Conservation (phyloP, 1,284 basidiomycete genomes). For the Butyriboletus appendiculatus region DNA sequence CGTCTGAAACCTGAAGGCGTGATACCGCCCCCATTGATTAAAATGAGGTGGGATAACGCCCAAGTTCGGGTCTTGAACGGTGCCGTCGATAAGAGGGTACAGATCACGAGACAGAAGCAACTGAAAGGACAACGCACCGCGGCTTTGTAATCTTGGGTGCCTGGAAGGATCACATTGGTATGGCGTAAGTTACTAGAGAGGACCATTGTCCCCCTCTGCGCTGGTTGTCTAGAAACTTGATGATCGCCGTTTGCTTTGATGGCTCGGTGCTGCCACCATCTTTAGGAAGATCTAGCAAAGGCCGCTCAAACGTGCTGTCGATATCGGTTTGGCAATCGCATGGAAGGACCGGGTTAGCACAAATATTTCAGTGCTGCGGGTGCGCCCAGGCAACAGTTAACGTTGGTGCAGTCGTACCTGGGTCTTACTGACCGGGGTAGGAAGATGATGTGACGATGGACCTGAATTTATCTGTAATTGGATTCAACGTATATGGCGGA, state of each 20-base stretch:
- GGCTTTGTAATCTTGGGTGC: background rate
- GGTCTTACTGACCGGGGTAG: constrained; percentile 1
- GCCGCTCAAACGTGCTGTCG: background rate
- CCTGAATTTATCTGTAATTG: constrained; percentile 33
- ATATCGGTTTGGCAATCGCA: background rate
- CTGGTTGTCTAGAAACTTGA: constrained; percentile 1
- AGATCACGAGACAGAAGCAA: constrained; percentile 10
- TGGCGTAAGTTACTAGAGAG: too few relatives aligned
- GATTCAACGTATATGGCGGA: constrained; percentile 18
- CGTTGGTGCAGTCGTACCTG: background rate
- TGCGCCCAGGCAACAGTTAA: background rate
- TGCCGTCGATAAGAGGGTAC: constrained; percentile 2
- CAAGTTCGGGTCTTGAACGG: background rate
- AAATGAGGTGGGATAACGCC: background rate
- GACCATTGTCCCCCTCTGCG: background rate
- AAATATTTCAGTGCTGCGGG: background rate
- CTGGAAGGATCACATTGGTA: background rate
- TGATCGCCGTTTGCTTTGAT: background rate
- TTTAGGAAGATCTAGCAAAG: background rate
- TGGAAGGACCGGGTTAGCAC: background rate
- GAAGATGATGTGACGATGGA: constrained; percentile 4
- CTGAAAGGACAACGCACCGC: background rate
- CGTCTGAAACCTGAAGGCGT: background rate
- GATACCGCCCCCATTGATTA: background rate
- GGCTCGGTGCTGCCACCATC: background rate